Evolutionary conservation across 2,329 filamentous ascomycete species (phyloP).

Genomic region (Diaporthe sp.): DNA sequence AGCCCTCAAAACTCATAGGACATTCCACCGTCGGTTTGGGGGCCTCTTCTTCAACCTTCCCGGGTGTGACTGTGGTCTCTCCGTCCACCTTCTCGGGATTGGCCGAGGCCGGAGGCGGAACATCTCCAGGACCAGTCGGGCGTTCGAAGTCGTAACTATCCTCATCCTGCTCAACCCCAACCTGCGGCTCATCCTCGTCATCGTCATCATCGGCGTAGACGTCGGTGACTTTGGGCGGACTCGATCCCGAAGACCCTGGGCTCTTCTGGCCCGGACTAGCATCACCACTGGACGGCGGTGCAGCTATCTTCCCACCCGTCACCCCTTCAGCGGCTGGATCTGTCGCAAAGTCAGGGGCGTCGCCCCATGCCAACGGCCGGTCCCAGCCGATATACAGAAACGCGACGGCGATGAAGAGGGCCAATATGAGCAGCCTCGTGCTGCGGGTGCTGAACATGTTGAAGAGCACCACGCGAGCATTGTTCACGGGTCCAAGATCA

Average conservation of each 20-base stretch:
- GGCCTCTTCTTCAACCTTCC: constrained; percentile 4
- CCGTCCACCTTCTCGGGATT: neutral
- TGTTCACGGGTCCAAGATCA: neutral
- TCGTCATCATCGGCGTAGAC: neutral
- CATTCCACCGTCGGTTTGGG: constrained; percentile 40
- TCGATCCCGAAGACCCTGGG: constrained; percentile 3
- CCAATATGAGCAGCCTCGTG: constrained; percentile 33
- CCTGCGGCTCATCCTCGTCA: neutral
- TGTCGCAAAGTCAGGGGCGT: neutral
- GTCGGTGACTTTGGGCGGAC: neutral
- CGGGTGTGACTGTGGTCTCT: neutral
- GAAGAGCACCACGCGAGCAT: constrained; percentile 28
- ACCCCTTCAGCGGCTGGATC: neutral
- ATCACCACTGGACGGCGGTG: constrained; percentile 6
- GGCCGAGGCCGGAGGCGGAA: constrained; percentile 12
- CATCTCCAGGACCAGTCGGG: constrained; percentile 24
- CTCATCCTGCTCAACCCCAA: neutral
- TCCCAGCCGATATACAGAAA: constrained; percentile 34
- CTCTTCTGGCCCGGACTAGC: neutral
- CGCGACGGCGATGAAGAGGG: constrained; percentile 32
- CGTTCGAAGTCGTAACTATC: constrained; percentile 35
- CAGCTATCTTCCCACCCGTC: neutral
- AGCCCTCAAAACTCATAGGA: constrained; percentile 43
- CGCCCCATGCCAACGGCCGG: constrained; percentile 28
- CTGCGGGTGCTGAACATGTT: constrained; percentile 38